A percentile compares a stretch with the other conserved stretches of the same genome.
phyloP scores from a whole-genome alignment of 768 basidiomycete species.

The Cystobasidium tubakii region DNA sequence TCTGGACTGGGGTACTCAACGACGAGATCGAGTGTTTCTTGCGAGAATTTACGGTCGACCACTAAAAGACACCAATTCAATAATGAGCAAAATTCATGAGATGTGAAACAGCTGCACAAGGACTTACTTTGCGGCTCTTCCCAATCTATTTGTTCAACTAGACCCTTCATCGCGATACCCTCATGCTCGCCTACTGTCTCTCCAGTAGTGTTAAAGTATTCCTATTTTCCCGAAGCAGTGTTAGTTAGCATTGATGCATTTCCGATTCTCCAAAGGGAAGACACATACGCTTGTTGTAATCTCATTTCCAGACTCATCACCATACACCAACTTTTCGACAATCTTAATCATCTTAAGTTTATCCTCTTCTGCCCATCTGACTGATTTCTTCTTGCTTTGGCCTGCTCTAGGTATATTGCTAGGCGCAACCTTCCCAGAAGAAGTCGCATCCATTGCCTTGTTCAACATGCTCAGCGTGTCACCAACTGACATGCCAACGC shows the following conservation, averaged over 20 bases:
- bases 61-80: too few species aligned
- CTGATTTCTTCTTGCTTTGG: constrained; percentile 28
- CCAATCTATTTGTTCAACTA: constrained; percentile 28
- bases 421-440: background rate
- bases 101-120: background rate
- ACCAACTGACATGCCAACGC: constrained; percentile 19
- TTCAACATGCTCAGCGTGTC: constrained; percentile 29
- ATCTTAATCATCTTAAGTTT: constrained; percentile 16
- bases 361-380: constrained; percentile 29
- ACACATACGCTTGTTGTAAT: constrained; percentile 20
- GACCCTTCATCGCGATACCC: constrained; percentile 23
- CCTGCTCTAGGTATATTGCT: background rate
- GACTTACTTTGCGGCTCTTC: constrained; percentile 21
- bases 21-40: background rate
- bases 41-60: constrained; percentile 17
- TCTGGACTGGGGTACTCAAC: constrained; percentile 24
- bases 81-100: too few species aligned
- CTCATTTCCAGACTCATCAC: constrained; percentile 32
- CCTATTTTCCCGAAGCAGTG: background rate
- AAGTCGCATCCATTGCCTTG: constrained; percentile 2
- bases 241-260: too few species aligned
- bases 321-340: constrained; percentile 21
- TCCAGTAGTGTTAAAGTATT: constrained; percentile 32
- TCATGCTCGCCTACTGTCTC: constrained; percentile 22
- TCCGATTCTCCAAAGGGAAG: too few species aligned